Conservation (phyloP, 441 rosid species). For the Jatropha multifida region DNA sequence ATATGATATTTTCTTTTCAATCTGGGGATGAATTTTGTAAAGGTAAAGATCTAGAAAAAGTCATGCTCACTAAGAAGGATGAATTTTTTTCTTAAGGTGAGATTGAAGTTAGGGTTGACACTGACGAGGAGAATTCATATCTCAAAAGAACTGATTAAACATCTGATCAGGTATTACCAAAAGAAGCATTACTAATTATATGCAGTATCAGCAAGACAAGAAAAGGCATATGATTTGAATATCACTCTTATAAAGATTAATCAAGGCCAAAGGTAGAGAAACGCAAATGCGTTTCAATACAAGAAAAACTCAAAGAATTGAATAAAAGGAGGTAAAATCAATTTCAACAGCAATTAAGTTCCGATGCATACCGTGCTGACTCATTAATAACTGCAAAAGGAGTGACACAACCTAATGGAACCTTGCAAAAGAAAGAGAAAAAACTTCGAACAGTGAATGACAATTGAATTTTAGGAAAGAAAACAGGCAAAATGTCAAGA, state of each 20-base stretch:
- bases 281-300: neutral
- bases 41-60: neutral
- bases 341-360: slow-evolving; percentile 3
- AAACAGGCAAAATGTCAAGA: neutral
- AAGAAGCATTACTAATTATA: neutral
- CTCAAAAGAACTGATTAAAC: neutral
- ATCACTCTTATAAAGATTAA: neutral
- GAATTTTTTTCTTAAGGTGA: no score
- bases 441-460: slow-evolving; percentile 18
- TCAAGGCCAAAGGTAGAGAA: neutral
- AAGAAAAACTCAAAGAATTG: neutral
- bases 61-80: neutral
- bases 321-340: neutral
- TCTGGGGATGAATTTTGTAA: no score
- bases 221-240: neutral
- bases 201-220: neutral
- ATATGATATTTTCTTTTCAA: no score
- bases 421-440: slow-evolving; percentile 41
- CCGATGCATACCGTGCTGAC: slow-evolving; percentile 64
- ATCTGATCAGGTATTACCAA: neutral
- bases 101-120: neutral
- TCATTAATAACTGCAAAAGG: slow-evolving; percentile 80
- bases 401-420: slow-evolving; percentile 82
- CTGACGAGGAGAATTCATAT: neutral
- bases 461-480: neutral